Evolutionary conservation across 2,329 filamentous ascomycete genomes (phyloP).

Genomic region (Metarhizium album): DNA sequence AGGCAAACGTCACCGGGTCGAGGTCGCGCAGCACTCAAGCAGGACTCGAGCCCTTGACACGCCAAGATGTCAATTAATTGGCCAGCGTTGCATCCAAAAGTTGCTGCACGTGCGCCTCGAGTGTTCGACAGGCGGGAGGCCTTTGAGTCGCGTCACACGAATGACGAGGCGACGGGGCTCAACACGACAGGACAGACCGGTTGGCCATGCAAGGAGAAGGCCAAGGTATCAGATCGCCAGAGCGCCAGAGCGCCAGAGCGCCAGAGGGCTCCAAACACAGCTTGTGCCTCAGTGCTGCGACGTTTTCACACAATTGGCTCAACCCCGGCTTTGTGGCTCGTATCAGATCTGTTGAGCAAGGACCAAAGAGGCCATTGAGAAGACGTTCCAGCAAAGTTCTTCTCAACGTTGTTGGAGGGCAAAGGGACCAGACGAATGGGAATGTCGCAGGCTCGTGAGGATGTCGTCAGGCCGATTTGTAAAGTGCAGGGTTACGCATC

Average conservation of each 20-base stretch:
- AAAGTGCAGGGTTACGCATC: too few relatives aligned
- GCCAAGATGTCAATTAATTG: background rate
- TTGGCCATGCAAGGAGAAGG: background rate
- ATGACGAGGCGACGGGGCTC: background rate
- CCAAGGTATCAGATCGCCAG: background rate
- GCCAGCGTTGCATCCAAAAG: slow-evolving; percentile 3
- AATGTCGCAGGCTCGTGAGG: too few relatives aligned
- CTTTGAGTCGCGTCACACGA: background rate
- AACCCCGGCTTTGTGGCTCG: background rate
- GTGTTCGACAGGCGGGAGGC: background rate
- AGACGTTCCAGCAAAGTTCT: background rate
- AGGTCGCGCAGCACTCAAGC: background rate
- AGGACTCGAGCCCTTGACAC: background rate
- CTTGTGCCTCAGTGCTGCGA: background rate
- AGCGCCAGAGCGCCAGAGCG: background rate
- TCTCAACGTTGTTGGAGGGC: background rate
- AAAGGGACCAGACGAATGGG: too few relatives aligned
- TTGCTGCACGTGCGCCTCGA: background rate
- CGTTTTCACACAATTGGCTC: background rate
- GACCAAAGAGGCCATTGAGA: background rate
- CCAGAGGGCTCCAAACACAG: background rate
- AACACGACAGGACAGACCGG: background rate
- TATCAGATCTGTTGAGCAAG: background rate
- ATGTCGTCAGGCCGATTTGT: too few relatives aligned
- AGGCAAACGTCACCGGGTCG: background rate